Conservation (phyloP, 257 asterid genomes). For the Leptodermis oblonga region DNA sequence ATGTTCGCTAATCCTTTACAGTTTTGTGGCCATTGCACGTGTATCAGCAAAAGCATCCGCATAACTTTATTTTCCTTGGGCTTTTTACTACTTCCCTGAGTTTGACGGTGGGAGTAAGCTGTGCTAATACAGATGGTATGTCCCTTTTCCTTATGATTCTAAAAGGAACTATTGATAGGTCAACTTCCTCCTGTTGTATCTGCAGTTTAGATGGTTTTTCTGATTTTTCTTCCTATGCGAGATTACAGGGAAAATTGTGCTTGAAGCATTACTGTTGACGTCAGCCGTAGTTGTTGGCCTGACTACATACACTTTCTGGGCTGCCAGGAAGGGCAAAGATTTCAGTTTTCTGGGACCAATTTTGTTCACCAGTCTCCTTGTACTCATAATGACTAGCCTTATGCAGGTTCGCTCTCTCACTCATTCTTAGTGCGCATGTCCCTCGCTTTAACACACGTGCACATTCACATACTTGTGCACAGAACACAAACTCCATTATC, state of each 20-base stretch:
- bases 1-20: conserved; percentile 24
- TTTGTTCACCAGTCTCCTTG: conserved; percentile 83
- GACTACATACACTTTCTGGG: conserved; percentile 98
- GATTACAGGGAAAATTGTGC: conserved; percentile 75
- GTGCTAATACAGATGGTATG: conserved; percentile 95
- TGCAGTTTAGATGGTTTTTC: neutral
- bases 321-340: conserved; percentile 95
- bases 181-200: neutral
- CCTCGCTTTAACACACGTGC: too few species aligned
- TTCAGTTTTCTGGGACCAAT: conserved; percentile 92
- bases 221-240: neutral
- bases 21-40: conserved; percentile 89
- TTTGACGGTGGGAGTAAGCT: conserved; percentile 83
- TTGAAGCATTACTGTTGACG: conserved; percentile 88
- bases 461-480: neutral
- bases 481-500: neutral
- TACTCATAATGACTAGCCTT: conserved; percentile 76
- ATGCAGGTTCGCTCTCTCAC: conserved; percentile 54
- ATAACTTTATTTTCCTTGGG: conserved; percentile 88
- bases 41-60: conserved; percentile 89
- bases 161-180: conserved; percentile 5
- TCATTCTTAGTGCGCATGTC: too few species aligned
- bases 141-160: conserved; percentile 14
- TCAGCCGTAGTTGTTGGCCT: conserved; percentile 85
- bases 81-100: conserved; percentile 84